Conservation (phyloP, 768 basidiomycete genomes). For the Sistotremastrum niveocremeum region DNA sequence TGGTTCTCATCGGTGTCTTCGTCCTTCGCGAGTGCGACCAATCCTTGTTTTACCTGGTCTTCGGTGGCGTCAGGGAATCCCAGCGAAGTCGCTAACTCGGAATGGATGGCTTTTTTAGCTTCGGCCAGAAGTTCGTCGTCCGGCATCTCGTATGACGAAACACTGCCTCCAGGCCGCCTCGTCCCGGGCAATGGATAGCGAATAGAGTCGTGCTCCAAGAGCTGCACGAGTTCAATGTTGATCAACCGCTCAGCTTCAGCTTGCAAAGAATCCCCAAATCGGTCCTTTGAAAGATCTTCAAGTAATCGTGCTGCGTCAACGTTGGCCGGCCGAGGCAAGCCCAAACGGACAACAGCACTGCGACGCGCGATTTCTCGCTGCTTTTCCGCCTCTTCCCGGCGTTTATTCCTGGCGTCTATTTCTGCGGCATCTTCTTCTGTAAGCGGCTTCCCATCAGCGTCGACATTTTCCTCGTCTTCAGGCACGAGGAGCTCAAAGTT, state of each 20-base stretch:
- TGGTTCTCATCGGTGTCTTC: constrained; percentile 45
- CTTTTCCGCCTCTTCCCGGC: constrained; percentile 63
- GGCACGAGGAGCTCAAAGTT: constrained; percentile 92
- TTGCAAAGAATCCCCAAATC: constrained; percentile 18
- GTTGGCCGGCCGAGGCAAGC: constrained; percentile 75
- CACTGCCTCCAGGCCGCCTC: constrained; percentile 53
- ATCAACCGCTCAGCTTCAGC: constrained; percentile 53
- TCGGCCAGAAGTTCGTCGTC: constrained; percentile 56
- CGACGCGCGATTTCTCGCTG: constrained; percentile 67
- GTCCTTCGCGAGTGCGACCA: constrained; percentile 47
- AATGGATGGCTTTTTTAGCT: constrained; percentile 61
- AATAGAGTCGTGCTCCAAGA: constrained; percentile 82
- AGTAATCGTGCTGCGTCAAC: constrained; percentile 60
- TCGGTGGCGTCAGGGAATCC: constrained; percentile 79
- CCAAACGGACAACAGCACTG: constrained; percentile 67
- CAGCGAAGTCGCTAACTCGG: constrained; percentile 64
- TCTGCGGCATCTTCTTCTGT: constrained; percentile 87
- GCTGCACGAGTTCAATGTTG: constrained; percentile 59
- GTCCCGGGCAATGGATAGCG: constrained; percentile 84
- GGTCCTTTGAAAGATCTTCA: constrained; percentile 29
- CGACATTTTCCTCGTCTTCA: constrained; percentile 55
- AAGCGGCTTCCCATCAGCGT: constrained; percentile 20
- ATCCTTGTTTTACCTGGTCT: constrained; percentile 64
- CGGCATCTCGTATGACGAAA: constrained; percentile 61
- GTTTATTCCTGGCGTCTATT: constrained; percentile 62